phyloP scores from a whole-genome alignment of 495 filamentous ascomycete species.

The Barbatosphaeria neglecta region DNA sequence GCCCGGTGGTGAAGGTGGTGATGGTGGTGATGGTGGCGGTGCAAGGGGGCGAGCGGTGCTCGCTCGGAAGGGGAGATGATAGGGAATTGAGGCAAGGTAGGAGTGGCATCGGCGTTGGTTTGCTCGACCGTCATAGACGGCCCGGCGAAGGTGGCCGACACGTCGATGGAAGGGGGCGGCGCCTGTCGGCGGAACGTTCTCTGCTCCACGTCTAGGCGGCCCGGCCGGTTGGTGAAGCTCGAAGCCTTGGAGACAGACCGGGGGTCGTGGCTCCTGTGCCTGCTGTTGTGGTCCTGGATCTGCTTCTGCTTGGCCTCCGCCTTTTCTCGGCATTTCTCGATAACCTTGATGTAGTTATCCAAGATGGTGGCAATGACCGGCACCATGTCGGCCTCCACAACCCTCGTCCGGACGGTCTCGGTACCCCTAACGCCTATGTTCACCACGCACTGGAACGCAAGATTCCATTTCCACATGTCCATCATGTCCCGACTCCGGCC shows the following conservation, averaged over 20 bases:
- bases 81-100: constrained; percentile 51
- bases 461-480: constrained; percentile 99
- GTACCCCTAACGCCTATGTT: constrained; percentile 97
- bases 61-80: constrained; percentile 67
- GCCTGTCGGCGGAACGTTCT: constrained; percentile 34
- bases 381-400: constrained; percentile 98
- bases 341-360: constrained; percentile 93
- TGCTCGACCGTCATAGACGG: constrained; percentile 28
- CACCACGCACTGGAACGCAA: constrained; percentile 96
- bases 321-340: constrained; percentile 80
- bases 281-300: constrained; percentile 25
- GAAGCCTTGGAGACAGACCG: constrained; percentile 33
- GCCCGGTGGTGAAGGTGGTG: constrained; percentile 49
- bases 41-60: constrained; percentile 46
- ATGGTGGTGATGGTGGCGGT: constrained; percentile 40
- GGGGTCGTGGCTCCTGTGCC: constrained; percentile 30
- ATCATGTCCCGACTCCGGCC: constrained; percentile 94
- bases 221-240: constrained; percentile 38
- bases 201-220: constrained; percentile 29
- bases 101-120: constrained; percentile 42
- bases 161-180: constrained; percentile 33
- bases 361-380: constrained; percentile 98
- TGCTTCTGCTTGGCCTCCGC: constrained; percentile 47
- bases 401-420: constrained; percentile 81
- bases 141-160: constrained; percentile 32